Base-by-base conservation (phyloP, 768 basidiomycete genomes). In the Harrya chromipes region DNA sequence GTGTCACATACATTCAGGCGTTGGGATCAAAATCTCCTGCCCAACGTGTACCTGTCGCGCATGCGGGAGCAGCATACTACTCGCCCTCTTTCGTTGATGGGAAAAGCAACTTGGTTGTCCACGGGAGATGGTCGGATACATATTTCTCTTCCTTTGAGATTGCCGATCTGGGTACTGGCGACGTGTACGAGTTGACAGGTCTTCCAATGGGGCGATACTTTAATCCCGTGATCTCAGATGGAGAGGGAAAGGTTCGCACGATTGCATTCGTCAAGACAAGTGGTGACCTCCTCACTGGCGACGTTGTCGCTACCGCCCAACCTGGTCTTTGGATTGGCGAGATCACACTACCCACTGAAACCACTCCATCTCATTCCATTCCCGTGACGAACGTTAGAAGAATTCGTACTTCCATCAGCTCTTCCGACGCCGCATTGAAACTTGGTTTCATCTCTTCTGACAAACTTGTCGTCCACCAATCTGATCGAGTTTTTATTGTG, bases 41-140 rank as follows among this genome's bases (percentile, higher is more conserved):
- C 31, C 72, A 79, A 8, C 58, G 56, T 3, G 64, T 74, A 11
- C 84, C 85, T 8, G 72, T 76, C n/a, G 63, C 78, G 5, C 62
- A 82, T 44, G 49, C 72, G 11, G 63, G 66, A 6, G 72, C 69
- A 27, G 70, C 82, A 2, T 87, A 89, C 57, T 85, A 84, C 53
- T 84, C 85, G 0, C 86, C 86, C 2, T 74, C 79, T 5, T 87
- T 87, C 59, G 56, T 68, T 39, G 59, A 64, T 14, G 64, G 53
- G n/a, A 66, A 71, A 19, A 67, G 19, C 6, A 46, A 81, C 47
- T 63, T 85, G 20, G 64, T 87, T 11, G 61, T 89, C 14, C 86
- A 87, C 43, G 77, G 78, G 4, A 78, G 83, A 12, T 88, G 86
- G 86, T 86, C 85, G 0, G 77, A 87, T 58, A 67, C 69, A 7